Evolutionary conservation across 2,329 filamentous ascomycete genomes (phyloP).

Genomic region (Ceratocystis papillata): DNA sequence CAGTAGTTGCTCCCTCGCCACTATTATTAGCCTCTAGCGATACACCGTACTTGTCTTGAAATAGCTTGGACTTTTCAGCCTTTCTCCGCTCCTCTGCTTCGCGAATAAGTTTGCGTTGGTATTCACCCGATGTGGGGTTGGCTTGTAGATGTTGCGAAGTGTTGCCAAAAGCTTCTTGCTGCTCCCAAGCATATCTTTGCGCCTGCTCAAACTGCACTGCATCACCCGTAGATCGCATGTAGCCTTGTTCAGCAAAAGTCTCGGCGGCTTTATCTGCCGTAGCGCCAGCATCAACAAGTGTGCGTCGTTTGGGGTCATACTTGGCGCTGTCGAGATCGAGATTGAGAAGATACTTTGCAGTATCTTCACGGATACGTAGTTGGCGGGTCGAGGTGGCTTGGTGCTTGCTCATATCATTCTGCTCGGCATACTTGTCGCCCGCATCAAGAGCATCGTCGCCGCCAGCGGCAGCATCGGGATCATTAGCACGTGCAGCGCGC

Average conservation of each 20-base stretch:
- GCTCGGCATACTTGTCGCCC: constrained; percentile 75
- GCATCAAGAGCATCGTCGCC: constrained; percentile 34
- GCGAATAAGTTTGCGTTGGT: constrained; percentile 66
- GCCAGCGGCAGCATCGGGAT: constrained; percentile 41
- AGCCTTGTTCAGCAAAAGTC: constrained; percentile 85
- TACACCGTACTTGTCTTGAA: constrained; percentile 79
- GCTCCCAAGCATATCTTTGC: constrained; percentile 87
- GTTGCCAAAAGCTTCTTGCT: constrained; percentile 69
- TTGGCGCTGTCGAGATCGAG: constrained; percentile 92
- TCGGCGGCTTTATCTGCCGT: constrained; percentile 70
- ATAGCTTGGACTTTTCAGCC: constrained; percentile 54
- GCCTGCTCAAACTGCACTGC: constrained; percentile 86
- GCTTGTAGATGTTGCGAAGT: constrained; percentile 84
- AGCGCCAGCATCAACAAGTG: constrained; percentile 77
- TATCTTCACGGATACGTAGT: constrained; percentile 86
- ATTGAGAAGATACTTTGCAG: constrained; percentile 90
- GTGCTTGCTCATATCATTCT: constrained; percentile 91
- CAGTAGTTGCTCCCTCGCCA: constrained; percentile 26
- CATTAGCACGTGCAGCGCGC: constrained; percentile 39
- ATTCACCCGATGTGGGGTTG: constrained; percentile 87
- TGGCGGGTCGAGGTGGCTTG: constrained; percentile 86
- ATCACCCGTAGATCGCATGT: constrained; percentile 78
- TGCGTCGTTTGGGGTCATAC: constrained; percentile 92
- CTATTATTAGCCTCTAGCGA: constrained; percentile 65
- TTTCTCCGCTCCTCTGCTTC: constrained; percentile 62